phyloP scores from a whole-genome alignment of 2,329 filamentous ascomycete genomes.

The Alternaria alternata region DNA sequence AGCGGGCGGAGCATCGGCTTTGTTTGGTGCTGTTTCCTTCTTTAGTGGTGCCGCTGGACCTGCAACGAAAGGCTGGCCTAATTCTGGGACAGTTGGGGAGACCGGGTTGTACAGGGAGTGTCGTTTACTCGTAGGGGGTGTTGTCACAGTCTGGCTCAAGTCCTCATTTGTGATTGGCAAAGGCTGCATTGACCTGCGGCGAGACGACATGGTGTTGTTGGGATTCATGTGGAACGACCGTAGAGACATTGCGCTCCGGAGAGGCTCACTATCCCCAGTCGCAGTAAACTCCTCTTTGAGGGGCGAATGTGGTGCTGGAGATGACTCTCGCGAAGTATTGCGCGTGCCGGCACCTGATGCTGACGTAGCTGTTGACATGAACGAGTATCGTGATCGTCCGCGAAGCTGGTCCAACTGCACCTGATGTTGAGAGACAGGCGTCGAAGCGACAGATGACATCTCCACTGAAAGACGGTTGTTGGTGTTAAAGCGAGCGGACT shows the following conservation, averaged over 20 bases:
- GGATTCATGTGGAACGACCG: slow-evolving; percentile 52
- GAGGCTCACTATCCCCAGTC: slow-evolving; percentile 36
- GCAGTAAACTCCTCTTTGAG: slow-evolving; percentile 36
- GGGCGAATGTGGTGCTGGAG: slow-evolving; percentile 47
- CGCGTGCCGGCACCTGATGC: slow-evolving; percentile 43
- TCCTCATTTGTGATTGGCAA: slow-evolving; percentile 49
- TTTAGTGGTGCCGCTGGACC: background rate
- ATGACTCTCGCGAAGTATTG: slow-evolving; percentile 48
- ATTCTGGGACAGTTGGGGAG: slow-evolving; percentile 32
- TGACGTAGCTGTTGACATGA: slow-evolving; percentile 49
- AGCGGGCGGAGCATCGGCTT: slow-evolving; percentile 11
- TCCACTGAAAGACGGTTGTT: slow-evolving; percentile 46
- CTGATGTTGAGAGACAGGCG: slow-evolving; percentile 46
- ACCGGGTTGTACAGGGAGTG: slow-evolving; percentile 43
- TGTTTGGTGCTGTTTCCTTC: background rate
- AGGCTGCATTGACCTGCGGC: slow-evolving; percentile 51
- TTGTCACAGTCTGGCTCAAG: slow-evolving; percentile 29
- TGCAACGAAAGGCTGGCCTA: slow-evolving; percentile 15
- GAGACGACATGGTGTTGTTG: slow-evolving; percentile 35
- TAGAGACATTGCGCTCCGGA: slow-evolving; percentile 46
- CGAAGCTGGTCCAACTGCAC: slow-evolving; percentile 48
- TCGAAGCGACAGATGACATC: slow-evolving; percentile 46
- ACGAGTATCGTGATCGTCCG: slow-evolving; percentile 48
- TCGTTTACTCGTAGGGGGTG: slow-evolving; percentile 30
- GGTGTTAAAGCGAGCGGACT: slow-evolving; percentile 36